Percentiles rank a stretch among this genome's conserved stretches.
Conservation (phyloP, 2,329 filamentous ascomycete genomes). For the Ploettnerulaceae sp. region DNA sequence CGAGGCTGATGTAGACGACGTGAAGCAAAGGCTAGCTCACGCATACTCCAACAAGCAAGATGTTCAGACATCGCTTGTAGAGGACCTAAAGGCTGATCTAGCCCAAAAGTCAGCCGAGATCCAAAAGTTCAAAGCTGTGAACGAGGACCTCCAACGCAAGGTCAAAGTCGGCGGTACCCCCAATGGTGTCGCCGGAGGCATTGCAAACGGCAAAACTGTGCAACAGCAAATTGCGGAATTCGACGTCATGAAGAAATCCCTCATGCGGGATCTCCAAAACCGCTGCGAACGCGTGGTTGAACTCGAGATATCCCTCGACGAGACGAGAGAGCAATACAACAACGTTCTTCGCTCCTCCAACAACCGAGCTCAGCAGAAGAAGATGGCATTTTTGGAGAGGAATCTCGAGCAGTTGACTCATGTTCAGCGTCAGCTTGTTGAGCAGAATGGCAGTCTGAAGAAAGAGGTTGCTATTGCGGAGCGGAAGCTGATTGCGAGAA, state of each 20-base stretch:
- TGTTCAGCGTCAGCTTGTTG: conserved; percentile 93
- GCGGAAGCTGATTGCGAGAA: conserved; percentile 91
- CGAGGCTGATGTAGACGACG: conserved; percentile 74
- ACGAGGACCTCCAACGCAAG: conserved; percentile 73
- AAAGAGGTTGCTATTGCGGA: conserved; percentile 99
- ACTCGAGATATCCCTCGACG: conserved; percentile 94
- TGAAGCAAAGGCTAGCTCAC: conserved; percentile 74
- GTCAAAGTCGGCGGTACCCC: conserved; percentile 60
- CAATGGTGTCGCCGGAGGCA: conserved; percentile 52
- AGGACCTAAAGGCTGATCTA: conserved; percentile 73
- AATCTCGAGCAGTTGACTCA: conserved; percentile 97
- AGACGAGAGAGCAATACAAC: conserved; percentile 98
- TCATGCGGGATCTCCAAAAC: conserved; percentile 98
- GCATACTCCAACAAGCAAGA: conserved; percentile 72
- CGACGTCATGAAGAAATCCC: conserved; percentile 98
- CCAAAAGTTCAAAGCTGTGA: conserved; percentile 69
- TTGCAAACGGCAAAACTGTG: conserved; percentile 80
- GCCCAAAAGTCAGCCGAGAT: conserved; percentile 77
- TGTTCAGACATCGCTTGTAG: conserved; percentile 65
- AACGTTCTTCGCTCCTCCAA: conserved; percentile 95
- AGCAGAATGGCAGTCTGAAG: conserved; percentile 95
- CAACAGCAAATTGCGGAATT: conserved; percentile 98
- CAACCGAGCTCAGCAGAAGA: conserved; percentile 98
- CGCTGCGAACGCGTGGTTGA: conserved; percentile 97
- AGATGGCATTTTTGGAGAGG: conserved; percentile 98